phyloP scores from a whole-genome alignment of 1,139 yeast species.

The Torulaspora pretoriensis region DNA sequence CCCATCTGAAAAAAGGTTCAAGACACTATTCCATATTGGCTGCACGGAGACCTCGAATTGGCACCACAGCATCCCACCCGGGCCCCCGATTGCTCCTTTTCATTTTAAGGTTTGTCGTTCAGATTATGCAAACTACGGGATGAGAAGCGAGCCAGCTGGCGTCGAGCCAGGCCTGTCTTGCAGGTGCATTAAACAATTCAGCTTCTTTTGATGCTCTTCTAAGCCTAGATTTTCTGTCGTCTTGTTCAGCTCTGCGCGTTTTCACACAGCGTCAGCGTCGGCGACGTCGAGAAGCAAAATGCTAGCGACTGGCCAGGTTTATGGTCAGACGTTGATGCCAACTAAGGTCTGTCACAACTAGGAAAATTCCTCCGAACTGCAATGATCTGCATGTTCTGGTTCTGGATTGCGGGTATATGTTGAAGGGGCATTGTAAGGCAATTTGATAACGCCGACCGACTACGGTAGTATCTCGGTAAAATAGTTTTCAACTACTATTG shows the following conservation, averaged over 20 bases:
- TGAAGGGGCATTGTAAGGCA: not conserved
- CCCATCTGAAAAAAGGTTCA: not conserved
- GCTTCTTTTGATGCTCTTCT: not conserved
- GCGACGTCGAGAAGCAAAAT: conserved; percentile 3
- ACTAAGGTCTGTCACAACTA: not conserved
- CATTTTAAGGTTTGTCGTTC: no score
- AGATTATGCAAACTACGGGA: no score
- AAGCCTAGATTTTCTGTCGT: not conserved
- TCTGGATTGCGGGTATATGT: not conserved
- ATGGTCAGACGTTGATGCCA: not conserved
- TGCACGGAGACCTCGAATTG: not conserved
- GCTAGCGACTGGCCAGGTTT: not conserved
- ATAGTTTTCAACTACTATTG: not conserved
- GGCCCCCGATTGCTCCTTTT: no score
- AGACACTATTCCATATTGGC: not conserved
- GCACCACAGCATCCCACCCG: not conserved
- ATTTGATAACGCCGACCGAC: not conserved
- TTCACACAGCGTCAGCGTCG: conserved; percentile 5
- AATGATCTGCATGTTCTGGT: not conserved
- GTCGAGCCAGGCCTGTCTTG: no score
- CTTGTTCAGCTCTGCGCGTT: conserved; percentile 1
- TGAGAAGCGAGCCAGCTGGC: no score
- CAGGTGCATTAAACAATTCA: not conserved
- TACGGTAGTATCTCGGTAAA: not conserved
- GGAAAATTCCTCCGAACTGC: not conserved